Evolutionary conservation across 2,329 filamentous ascomycete genomes (phyloP).

Genomic region (Aspergillus fischeri): DNA sequence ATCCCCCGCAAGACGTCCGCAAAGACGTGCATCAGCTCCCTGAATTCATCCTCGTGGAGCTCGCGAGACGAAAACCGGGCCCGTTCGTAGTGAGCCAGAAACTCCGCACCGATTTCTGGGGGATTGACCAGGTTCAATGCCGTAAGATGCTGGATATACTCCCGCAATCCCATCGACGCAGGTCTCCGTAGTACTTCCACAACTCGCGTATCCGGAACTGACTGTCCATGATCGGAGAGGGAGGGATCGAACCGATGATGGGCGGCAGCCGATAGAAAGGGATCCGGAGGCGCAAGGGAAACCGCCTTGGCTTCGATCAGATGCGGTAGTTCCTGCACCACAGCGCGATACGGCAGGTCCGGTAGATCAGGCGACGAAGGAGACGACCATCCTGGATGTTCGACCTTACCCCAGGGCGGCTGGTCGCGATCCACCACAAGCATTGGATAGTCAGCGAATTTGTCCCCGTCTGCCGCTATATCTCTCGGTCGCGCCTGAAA

Average conservation of each 20-base stretch:
- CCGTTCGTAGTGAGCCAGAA: slow-evolving; percentile 73
- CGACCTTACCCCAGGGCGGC: slow-evolving; percentile 75
- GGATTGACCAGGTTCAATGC: slow-evolving; percentile 60
- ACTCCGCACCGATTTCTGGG: slow-evolving; percentile 50
- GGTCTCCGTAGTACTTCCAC: slow-evolving; percentile 69
- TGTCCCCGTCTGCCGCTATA: slow-evolving; percentile 38
- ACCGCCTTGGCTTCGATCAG: slow-evolving; percentile 90
- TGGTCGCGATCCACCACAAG: slow-evolving; percentile 36
- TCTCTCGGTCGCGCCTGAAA: slow-evolving; percentile 71
- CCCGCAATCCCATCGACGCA: slow-evolving; percentile 67
- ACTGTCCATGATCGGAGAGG: slow-evolving; percentile 31
- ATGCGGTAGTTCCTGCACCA: slow-evolving; percentile 79
- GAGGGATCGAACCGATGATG: slow-evolving; percentile 34
- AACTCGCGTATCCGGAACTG: slow-evolving; percentile 60
- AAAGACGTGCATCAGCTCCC: slow-evolving; percentile 77
- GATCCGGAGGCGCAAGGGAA: slow-evolving; percentile 67
- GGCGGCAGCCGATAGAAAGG: slow-evolving; percentile 27
- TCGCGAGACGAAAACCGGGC: slow-evolving; percentile 74
- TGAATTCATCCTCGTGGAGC: slow-evolving; percentile 67
- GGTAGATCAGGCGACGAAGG: slow-evolving; percentile 70
- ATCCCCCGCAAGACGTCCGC: slow-evolving; percentile 75
- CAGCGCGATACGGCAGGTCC: slow-evolving; percentile 75
- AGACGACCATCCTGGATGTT: slow-evolving; percentile 84
- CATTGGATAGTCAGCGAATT: slow-evolving; percentile 25
- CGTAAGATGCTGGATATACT: slow-evolving; percentile 71